A percentile compares a stretch with the other conserved stretches of the same genome.
Evolutionary conservation across 179 eudicot genomes (phyloP).

Genomic region (Corrigiola litoralis): DNA sequence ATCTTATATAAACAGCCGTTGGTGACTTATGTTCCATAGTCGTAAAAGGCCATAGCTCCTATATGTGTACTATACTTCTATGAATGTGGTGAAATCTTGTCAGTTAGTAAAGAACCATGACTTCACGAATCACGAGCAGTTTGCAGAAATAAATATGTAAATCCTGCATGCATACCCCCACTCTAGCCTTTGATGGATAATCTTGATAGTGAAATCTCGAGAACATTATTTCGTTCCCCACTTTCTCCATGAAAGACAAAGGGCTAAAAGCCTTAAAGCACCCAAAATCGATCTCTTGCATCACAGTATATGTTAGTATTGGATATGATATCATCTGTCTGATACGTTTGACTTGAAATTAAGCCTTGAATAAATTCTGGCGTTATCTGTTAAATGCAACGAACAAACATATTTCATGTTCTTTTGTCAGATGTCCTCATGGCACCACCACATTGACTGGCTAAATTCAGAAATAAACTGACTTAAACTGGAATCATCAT

Average conservation of each 20-base stretch:
- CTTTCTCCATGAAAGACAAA: neutral
- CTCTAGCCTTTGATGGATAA: neutral
- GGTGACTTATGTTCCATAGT: too few relatives aligned
- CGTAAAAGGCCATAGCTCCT: too few relatives aligned
- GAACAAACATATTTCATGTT: slow-evolving; percentile 10
- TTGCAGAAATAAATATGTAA: too few relatives aligned
- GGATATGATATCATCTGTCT: slow-evolving; percentile 15
- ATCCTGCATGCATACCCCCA: too few relatives aligned
- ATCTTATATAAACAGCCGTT: too few relatives aligned
- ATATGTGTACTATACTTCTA: too few relatives aligned
- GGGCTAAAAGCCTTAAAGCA: neutral
- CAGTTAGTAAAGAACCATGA: too few relatives aligned
- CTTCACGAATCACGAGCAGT: too few relatives aligned
- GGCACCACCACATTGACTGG: neutral
- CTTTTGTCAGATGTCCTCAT: slow-evolving; percentile 5
- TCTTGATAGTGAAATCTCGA: neutral
- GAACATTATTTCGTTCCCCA: neutral
- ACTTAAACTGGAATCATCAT: too few relatives aligned
- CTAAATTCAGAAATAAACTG: too few relatives aligned
- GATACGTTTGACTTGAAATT: slow-evolving; percentile 27
- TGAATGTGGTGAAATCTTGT: too few relatives aligned
- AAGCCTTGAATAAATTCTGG: slow-evolving; percentile 16
- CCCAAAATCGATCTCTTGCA: neutral
- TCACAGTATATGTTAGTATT: neutral
- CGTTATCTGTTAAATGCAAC: slow-evolving; percentile 11